Percentiles rank a stretch among this genome's conserved stretches.
Evolutionary conservation across 2,329 filamentous ascomycete genomes (phyloP).

Genomic region (Anthostomella pinea): DNA sequence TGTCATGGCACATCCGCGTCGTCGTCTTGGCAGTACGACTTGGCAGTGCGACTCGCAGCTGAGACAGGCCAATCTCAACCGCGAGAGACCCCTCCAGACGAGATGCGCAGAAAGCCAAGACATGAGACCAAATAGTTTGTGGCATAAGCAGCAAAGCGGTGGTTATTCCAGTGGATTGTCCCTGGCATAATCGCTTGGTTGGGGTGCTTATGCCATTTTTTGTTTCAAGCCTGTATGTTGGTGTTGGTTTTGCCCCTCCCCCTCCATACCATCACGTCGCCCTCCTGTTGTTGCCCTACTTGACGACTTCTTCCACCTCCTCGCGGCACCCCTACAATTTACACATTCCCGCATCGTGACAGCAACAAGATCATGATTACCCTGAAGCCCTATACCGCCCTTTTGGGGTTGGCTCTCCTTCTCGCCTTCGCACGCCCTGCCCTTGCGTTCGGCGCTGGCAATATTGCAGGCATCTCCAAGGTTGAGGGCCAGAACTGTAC

Average conservation of each 20-base stretch:
- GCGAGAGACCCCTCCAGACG: conserved; percentile 6
- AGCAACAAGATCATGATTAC: conserved; percentile 42
- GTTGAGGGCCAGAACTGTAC: conserved; percentile 80
- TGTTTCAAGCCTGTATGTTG: too few relatives aligned
- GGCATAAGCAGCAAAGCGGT: too few relatives aligned
- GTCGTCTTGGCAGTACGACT: conserved; percentile 8
- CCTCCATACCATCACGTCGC: conserved; percentile 20
- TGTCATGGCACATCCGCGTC: conserved; percentile 1
- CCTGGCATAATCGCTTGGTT: too few relatives aligned
- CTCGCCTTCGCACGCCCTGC: conserved; percentile 66
- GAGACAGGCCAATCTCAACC: conserved; percentile 13
- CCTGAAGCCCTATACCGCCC: conserved; percentile 46
- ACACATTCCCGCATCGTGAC: conserved; percentile 2
- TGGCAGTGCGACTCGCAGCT: conserved; percentile 12
- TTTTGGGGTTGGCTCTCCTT: conserved; percentile 58
- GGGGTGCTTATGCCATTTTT: too few relatives aligned
- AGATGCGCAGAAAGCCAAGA: conserved; percentile 1
- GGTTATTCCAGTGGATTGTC: too few relatives aligned
- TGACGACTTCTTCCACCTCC: background rate
- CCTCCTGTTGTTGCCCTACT: too few relatives aligned
- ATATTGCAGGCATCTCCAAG: conserved; percentile 77
- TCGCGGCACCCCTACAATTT: background rate
- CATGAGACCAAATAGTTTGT: too few relatives aligned
- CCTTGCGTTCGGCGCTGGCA: conserved; percentile 82
- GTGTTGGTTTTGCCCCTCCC: conserved; percentile 13